Evolutionary conservation across 2,329 filamentous ascomycete genomes (phyloP), one percentile per base, ranked within the genome.

Genomic region (Hortaea werneckii): DNA sequence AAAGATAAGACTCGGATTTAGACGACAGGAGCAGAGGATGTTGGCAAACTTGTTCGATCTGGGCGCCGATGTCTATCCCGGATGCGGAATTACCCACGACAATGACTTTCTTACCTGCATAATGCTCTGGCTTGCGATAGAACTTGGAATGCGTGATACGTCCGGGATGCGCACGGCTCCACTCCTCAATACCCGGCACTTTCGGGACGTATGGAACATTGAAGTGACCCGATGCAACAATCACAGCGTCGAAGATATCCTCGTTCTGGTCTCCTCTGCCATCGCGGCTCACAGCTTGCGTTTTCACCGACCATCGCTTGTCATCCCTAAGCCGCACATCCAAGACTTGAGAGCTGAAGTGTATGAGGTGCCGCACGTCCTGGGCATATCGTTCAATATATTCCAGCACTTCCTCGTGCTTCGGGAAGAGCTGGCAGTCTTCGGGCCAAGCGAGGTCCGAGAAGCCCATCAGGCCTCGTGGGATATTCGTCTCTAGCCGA

Each of bases 1-100:
- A 58, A 6, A 75, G 52, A 45, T 68, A 68, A 0, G 72, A 73
- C 67, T 75, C 58, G 58, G 71, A 65, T 68, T 75, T 63, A 65
- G 77, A 56, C 68, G 84, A 67, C 71, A 86, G 52, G n/a, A 90
- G 66, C 1, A 92, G 65, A 8, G 79, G 81, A 2, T 67, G 66
- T 50, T 69, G 65, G 59, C 79, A 80, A 32, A 80, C 72, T 5
- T 68, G 60, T 42, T 74, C 77, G 55, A 95, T 83, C 61, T 95
- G 90, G 2, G 73, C 68, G 11, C 83, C 82, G 55, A 96, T 87
- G 58, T 96, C 90, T 11, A 87, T 67, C 0, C 87, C 90, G 0
- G 87, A 94, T 0, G 88, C 84, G 0, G 83, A 83, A 57, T 87
- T 92, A 7, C 90, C 90, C 0, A 95, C 80, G 0, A 95, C 75